These are phyloP conservation scores for Nelumbo lutea DNA, from an alignment of 164 flowering plant genomes.

Conservation along the genomic window DNA sequence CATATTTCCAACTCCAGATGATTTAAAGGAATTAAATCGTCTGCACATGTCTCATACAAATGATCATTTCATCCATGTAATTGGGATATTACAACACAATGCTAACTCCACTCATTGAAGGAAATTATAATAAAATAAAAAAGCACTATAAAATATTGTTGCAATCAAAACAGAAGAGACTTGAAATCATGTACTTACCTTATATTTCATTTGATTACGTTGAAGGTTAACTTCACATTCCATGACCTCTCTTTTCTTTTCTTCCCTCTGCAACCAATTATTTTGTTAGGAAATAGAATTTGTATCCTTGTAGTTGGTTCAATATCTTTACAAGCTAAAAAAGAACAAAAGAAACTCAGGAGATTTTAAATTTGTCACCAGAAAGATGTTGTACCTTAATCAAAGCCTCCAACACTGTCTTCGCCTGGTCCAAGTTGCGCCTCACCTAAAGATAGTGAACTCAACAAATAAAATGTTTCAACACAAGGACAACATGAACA, in stretches of 20 bases:
- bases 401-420: slow-evolving; percentile 71
- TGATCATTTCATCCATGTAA: too few relatives aligned
- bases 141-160: background rate
- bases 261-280: slow-evolving; percentile 72
- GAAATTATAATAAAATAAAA: too few relatives aligned
- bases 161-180: slow-evolving; percentile 4
- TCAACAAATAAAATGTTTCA: slow-evolving; percentile 6
- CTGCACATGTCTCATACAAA: too few relatives aligned
- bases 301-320: background rate
- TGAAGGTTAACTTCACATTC: slow-evolving; percentile 87
- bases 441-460: slow-evolving; percentile 53
- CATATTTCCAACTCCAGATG: too few relatives aligned
- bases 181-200: slow-evolving; percentile 35
- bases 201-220: slow-evolving; percentile 77
- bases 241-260: slow-evolving; percentile 89
- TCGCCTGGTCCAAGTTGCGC: slow-evolving; percentile 96
- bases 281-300: slow-evolving; percentile 8
- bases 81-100: too few relatives aligned
- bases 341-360: slow-evolving; percentile 6
- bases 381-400: slow-evolving; percentile 53
- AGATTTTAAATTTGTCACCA: background rate
- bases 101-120: too few relatives aligned
- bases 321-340: background rate
- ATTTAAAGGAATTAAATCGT: too few relatives aligned
- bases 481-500: background rate